Evolutionary conservation across 139 green algal genomes (phyloP).

Genomic region (Pleodorina starrii): DNA sequence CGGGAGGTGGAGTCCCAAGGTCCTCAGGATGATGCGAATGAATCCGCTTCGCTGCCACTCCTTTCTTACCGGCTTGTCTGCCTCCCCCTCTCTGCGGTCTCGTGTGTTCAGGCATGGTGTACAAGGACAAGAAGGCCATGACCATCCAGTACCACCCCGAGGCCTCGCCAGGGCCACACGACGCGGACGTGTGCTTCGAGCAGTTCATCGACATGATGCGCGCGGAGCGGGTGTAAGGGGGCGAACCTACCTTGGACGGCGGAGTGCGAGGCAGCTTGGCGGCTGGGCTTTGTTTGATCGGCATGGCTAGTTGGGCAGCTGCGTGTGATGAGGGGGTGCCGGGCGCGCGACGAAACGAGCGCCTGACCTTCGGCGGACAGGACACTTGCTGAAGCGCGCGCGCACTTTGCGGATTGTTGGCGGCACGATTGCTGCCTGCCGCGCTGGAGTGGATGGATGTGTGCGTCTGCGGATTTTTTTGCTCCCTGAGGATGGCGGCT

Average conservation of each 20-base stretch:
- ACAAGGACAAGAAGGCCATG: constrained; percentile 84
- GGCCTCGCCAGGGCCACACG: constrained; percentile 96
- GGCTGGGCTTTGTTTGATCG: neutral
- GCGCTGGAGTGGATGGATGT: no score
- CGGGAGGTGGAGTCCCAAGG: no score
- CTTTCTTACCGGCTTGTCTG: no score
- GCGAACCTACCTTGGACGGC: neutral
- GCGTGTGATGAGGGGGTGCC: neutral
- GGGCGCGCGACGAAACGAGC: no score
- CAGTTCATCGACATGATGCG: constrained; percentile 91
- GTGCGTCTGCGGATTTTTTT: neutral
- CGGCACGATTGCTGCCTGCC: no score
- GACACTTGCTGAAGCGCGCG: no score
- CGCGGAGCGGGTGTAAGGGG: constrained; percentile 29
- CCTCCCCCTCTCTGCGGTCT: no score
- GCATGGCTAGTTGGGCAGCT: neutral
- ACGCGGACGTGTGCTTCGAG: constrained; percentile 96
- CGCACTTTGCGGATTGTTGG: no score
- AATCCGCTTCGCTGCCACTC: no score
- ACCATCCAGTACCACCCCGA: constrained; percentile 99
- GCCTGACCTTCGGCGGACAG: neutral
- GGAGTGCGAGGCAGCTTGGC: neutral
- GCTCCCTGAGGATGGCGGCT: no score
- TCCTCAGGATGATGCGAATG: no score
- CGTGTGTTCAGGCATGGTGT: constrained; percentile 77